Conservation (phyloP, 2,329 filamentous ascomycete species). For the Alternaria sp. region DNA sequence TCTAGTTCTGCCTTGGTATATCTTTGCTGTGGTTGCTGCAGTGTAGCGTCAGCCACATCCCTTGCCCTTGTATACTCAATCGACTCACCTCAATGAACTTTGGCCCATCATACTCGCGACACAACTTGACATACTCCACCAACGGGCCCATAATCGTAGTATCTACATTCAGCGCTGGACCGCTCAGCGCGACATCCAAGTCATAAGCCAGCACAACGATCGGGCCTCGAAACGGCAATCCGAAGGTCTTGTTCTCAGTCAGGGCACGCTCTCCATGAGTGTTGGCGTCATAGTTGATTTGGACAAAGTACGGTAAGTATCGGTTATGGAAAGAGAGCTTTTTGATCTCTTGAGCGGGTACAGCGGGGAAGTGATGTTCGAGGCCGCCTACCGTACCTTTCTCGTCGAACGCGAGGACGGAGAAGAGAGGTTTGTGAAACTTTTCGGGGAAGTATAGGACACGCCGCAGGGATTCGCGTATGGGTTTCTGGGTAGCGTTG, state of each 20-base stretch:
- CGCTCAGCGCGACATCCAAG: constrained; percentile 15
- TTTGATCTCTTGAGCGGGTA: constrained; percentile 4
- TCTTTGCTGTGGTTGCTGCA: constrained; percentile 23
- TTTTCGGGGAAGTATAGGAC: constrained; percentile 11
- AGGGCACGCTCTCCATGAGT: neutral
- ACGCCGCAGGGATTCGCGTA: neutral
- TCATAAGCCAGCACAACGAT: constrained; percentile 19
- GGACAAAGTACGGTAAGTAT: constrained; percentile 13
- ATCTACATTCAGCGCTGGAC: constrained; percentile 19
- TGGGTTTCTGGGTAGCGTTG: neutral
- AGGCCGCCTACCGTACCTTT: constrained; percentile 6
- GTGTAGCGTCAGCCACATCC: neutral
- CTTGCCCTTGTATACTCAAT: too few relatives aligned
- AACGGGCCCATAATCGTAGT: constrained; percentile 10
- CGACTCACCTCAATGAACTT: constrained; percentile 18
- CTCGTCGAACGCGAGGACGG: constrained; percentile 5
- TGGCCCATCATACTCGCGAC: constrained; percentile 18
- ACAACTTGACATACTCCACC: constrained; percentile 21
- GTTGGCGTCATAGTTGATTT: constrained; percentile 25
- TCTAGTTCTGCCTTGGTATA: constrained; percentile 14
- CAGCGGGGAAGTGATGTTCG: constrained; percentile 5
- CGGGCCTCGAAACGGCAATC: constrained; percentile 12
- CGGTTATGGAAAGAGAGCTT: constrained; percentile 22
- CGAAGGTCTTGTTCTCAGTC: constrained; percentile 1
- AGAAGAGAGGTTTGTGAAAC: constrained; percentile 2